Conservation (phyloP, 176 grass and related monocot genomes). For the Lolium multiflorum region DNA sequence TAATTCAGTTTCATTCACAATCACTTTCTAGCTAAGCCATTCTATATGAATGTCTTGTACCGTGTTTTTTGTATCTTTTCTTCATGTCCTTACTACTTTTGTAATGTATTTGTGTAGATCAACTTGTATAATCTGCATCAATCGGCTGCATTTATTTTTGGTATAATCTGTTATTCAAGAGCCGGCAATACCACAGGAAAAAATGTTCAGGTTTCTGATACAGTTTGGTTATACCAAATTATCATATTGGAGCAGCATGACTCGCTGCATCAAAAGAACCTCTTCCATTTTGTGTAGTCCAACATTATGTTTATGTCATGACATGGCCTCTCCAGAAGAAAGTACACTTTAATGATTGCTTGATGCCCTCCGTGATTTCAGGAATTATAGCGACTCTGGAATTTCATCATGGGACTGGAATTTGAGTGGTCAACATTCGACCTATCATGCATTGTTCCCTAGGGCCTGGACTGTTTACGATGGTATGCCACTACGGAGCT, state of each 20-base stretch:
- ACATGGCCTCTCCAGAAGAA: neutral
- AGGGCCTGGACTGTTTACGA: slow-evolving; percentile 99
- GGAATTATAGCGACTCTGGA: slow-evolving; percentile 75
- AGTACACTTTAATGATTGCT: slow-evolving; percentile 17
- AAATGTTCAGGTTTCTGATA: slow-evolving; percentile 19
- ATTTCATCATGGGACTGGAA: slow-evolving; percentile 99
- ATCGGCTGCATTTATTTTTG: slow-evolving; percentile 13
- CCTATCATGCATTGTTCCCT: slow-evolving; percentile 97
- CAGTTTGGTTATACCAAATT: slow-evolving; percentile 6
- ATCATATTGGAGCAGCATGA: neutral
- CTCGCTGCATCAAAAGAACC: neutral
- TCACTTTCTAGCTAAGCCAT: neutral
- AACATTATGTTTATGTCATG: slow-evolving; percentile 26
- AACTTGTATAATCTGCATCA: neutral
- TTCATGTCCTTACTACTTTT: neutral
- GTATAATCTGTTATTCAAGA: slow-evolving; percentile 10
- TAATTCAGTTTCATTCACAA: slow-evolving; percentile 6
- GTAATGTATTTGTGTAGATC: slow-evolving; percentile 17
- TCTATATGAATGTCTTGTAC: neutral
- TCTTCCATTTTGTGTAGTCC: neutral
- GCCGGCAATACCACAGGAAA: neutral
- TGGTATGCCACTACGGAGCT: slow-evolving; percentile 58
- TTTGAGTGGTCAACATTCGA: slow-evolving; percentile 91
- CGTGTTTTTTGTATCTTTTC: neutral
- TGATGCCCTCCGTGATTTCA: slow-evolving; percentile 49